Percentiles rank a stretch among this genome's conserved stretches.
These are phyloP conservation scores for Tirmania nivea DNA, from an alignment of 495 filamentous ascomycete species.

Conservation along the genomic window DNA sequence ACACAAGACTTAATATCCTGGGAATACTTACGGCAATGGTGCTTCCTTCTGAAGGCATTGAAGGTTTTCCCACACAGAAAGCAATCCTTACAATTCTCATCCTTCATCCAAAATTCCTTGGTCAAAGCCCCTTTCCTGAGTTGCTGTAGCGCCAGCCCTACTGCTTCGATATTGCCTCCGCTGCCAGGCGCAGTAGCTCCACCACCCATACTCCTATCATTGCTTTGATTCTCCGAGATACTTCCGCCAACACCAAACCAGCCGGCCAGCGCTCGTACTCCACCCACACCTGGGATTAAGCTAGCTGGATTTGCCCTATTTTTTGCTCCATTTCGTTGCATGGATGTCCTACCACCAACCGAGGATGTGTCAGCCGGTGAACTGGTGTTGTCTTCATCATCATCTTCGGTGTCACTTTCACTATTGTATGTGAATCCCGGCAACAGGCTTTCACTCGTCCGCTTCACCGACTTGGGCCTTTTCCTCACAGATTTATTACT, in stretches of 20 bases:
- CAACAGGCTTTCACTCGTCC: neutral
- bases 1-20: neutral
- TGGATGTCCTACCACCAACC: slow-evolving; percentile 32
- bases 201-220: neutral
- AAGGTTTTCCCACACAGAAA: slow-evolving; percentile 72
- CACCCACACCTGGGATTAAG: neutral
- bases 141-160: slow-evolving; percentile 40
- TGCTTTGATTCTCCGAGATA: neutral
- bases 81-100: slow-evolving; percentile 95
- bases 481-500: slow-evolving; percentile 25
- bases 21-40: slow-evolving; percentile 59
- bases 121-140: slow-evolving; percentile 67
- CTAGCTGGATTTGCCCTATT: neutral
- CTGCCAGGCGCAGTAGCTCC: neutral
- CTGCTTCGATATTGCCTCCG: slow-evolving; percentile 36
- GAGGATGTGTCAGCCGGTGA: slow-evolving; percentile 19
- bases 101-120: slow-evolving; percentile 97
- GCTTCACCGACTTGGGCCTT: neutral
- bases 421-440: slow-evolving; percentile 26
- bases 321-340: slow-evolving; percentile 16
- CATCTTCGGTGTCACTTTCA: slow-evolving; percentile 29
- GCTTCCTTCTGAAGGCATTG: slow-evolving; percentile 82
- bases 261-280: neutral
- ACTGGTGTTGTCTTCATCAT: slow-evolving; percentile 14
- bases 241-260: neutral